Evolutionary conservation across 1,139 yeast species (phyloP).

Genomic region (Saccharomycopsis hybrid): DNA sequence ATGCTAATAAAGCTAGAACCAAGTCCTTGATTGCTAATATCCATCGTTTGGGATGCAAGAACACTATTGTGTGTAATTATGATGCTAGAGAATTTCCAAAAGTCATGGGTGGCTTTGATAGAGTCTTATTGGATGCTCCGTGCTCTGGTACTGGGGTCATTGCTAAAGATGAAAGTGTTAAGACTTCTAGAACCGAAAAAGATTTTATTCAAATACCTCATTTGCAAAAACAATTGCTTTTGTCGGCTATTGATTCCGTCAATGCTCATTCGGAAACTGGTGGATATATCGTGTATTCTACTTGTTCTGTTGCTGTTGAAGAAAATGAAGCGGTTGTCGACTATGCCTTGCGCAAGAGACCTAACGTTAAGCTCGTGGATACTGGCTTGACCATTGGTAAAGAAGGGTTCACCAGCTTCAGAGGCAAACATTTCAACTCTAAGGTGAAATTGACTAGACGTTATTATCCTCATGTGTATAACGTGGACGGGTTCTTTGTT

Average conservation of each 20-base stretch:
- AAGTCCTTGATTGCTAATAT: slow-evolving; percentile 95
- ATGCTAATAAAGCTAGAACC: slow-evolving; percentile 92
- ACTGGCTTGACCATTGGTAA: slow-evolving; percentile 93
- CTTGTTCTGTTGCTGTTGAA: slow-evolving; percentile 97
- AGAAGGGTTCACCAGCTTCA: slow-evolving; percentile 87
- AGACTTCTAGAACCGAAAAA: slow-evolving; percentile 88
- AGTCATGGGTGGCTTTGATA: slow-evolving; percentile 96
- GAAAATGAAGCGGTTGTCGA: slow-evolving; percentile 99
- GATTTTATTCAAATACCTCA: slow-evolving; percentile 97
- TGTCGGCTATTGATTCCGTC: slow-evolving; percentile 96
- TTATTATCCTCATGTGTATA: slow-evolving; percentile 96
- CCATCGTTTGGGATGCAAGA: slow-evolving; percentile 93
- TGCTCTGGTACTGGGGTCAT: slow-evolving; percentile 99
- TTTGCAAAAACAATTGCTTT: slow-evolving; percentile 84
- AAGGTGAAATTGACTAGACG: slow-evolving; percentile 78
- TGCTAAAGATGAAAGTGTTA: slow-evolving; percentile 94
- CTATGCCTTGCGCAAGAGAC: slow-evolving; percentile 92
- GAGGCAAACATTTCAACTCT: slow-evolving; percentile 87
- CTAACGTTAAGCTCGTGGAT: slow-evolving; percentile 91
- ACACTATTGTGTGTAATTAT: slow-evolving; percentile 93
- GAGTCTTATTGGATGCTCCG: slow-evolving; percentile 94
- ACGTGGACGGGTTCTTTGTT: slow-evolving; percentile 97
- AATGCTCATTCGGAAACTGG: slow-evolving; percentile 90
- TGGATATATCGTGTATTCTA: slow-evolving; percentile 92
- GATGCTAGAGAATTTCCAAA: slow-evolving; percentile 99